phyloP scores from a whole-genome alignment of 495 filamentous ascomycete genomes.

The Daldinia decipiens region DNA sequence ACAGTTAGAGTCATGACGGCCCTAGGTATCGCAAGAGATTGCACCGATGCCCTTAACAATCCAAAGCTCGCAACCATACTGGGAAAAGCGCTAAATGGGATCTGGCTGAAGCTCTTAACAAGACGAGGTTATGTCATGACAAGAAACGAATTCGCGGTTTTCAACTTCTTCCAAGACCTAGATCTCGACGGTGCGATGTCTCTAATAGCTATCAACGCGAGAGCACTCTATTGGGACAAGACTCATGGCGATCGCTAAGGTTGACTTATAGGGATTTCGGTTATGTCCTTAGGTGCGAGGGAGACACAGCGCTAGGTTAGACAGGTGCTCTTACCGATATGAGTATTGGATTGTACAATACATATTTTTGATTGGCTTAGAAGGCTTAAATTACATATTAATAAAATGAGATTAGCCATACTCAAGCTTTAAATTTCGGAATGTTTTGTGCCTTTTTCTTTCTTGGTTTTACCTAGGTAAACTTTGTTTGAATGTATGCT shows the following conservation, averaged over 20 bases:
- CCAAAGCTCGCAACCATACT: constrained; percentile 62
- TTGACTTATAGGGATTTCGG: background rate
- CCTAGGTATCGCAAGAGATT: constrained; percentile 74
- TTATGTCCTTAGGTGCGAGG: too few species aligned
- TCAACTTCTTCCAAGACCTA: constrained; percentile 73
- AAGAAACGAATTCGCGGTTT: constrained; percentile 77
- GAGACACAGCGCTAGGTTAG: too few species aligned
- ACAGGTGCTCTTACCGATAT: too few species aligned
- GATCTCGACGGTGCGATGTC: constrained; percentile 49
- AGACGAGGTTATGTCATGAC: constrained; percentile 73
- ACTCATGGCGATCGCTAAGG: background rate
- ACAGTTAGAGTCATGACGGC: constrained; percentile 41
- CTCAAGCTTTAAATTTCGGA: too few species aligned
- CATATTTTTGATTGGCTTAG: too few species aligned
- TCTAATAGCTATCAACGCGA: constrained; percentile 54
- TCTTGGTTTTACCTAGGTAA: too few species aligned
- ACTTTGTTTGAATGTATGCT: too few species aligned
- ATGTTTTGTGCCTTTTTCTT: too few species aligned
- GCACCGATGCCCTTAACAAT: constrained; percentile 66
- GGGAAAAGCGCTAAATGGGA: constrained; percentile 62
- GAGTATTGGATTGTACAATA: too few species aligned
- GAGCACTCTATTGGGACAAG: constrained; percentile 59
- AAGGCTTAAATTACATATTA: too few species aligned
- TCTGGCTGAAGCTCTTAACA: constrained; percentile 70
- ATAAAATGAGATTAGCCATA: too few species aligned